phyloP scores from a whole-genome alignment of 1,284 basidiomycete species.

The Sanghuangporus sanghuang region DNA sequence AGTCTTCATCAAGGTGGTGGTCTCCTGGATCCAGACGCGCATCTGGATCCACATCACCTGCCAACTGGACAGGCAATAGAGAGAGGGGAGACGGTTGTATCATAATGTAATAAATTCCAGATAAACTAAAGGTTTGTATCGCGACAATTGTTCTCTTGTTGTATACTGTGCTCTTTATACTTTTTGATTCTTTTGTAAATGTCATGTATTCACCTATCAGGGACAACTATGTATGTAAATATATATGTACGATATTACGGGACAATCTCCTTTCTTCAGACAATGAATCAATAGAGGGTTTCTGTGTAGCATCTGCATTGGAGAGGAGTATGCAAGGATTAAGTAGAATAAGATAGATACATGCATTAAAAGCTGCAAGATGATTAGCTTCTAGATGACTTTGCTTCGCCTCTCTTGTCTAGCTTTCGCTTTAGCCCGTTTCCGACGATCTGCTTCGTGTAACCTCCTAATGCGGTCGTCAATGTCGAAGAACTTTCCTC shows the following conservation, averaged over 20 bases:
- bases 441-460: constrained; percentile 15
- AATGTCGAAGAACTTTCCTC: constrained; percentile 57
- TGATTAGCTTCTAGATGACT: neutral
- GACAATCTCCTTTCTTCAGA: neutral
- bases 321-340: neutral
- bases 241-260: constrained; percentile 1
- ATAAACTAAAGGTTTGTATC: neutral
- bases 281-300: neutral
- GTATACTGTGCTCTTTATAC: neutral
- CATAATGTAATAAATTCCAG: constrained; percentile 19
- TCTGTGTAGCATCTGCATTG: neutral
- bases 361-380: neutral
- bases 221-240: neutral
- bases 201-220: neutral
- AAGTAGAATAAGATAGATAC: neutral
- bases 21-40: constrained; percentile 35
- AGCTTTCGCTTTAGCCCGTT: neutral
- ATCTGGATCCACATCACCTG: constrained; percentile 30
- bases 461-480: constrained; percentile 46
- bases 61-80: constrained; percentile 18
- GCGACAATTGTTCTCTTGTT: neutral
- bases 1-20: constrained; percentile 42
- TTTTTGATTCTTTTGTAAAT: neutral
- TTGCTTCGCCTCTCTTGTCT: neutral
- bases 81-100: constrained; percentile 20